Percentiles rank a stretch among this genome's conserved stretches.
phyloP scores from a whole-genome alignment of 805 yeast genomes.

The Candida maltosa region DNA sequence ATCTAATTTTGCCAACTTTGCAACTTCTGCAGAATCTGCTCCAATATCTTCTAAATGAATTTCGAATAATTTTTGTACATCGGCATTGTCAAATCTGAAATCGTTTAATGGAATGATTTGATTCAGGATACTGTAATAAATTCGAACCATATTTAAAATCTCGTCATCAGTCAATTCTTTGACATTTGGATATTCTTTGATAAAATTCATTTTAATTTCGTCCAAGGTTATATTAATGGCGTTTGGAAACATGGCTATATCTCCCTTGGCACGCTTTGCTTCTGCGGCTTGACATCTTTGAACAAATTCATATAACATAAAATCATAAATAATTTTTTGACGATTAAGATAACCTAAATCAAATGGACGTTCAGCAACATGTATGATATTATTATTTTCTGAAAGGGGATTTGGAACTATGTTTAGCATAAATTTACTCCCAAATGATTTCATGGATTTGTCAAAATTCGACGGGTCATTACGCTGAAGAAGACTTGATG shows the following conservation, averaged over 20 bases:
- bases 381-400: too few relatives aligned
- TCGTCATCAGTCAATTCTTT: neutral
- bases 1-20: constrained; percentile 11
- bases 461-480: too few relatives aligned
- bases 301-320: constrained; percentile 8
- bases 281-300: constrained; percentile 4
- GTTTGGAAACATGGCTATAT: neutral
- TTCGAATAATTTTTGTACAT: constrained; percentile 19
- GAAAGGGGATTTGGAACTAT: too few relatives aligned
- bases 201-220: constrained; percentile 3
- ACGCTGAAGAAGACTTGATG: neutral
- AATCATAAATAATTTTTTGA: constrained; percentile 3
- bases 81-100: constrained; percentile 21
- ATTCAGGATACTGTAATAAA: constrained; percentile 28
- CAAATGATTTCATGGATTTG: too few relatives aligned
- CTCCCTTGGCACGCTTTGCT: neutral
- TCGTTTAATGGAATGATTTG: constrained; percentile 22
- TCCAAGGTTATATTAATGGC: neutral
- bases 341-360: constrained; percentile 5
- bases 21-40: neutral
- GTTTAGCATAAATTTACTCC: too few relatives aligned
- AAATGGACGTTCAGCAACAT: too few relatives aligned
- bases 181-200: neutral
- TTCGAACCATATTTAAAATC: constrained; percentile 9
- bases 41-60: constrained; percentile 10